Evolutionary conservation across 2,329 filamentous ascomycete species (phyloP).

Genomic region (Xylariaceae sp.): DNA sequence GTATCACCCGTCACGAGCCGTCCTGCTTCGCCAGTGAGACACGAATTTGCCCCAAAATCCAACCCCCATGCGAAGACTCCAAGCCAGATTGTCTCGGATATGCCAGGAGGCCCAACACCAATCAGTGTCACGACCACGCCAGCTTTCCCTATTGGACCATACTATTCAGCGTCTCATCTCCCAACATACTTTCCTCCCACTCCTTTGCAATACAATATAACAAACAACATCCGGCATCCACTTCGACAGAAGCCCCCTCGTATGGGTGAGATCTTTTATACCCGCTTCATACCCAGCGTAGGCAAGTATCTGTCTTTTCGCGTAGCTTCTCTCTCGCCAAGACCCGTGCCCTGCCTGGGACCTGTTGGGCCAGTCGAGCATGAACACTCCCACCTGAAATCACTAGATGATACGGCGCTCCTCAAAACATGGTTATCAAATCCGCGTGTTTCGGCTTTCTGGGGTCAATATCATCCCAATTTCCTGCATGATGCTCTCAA

Average conservation of each 20-base stretch:
- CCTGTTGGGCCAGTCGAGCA: conserved; percentile 42
- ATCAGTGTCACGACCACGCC: conserved; percentile 29
- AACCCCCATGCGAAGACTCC: conserved; percentile 24
- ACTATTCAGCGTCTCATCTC: conserved; percentile 76
- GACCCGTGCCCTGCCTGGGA: conserved; percentile 61
- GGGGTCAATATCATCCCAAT: conserved; percentile 63
- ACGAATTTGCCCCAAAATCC: conserved; percentile 23
- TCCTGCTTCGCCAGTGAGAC: conserved; percentile 45
- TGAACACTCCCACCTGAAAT: conserved; percentile 36
- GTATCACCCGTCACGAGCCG: conserved; percentile 50
- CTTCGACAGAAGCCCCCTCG: conserved; percentile 82
- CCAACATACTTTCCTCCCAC: conserved; percentile 88
- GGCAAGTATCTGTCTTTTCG: conserved; percentile 86
- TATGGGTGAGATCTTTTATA: conserved; percentile 89
- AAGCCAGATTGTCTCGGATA: conserved; percentile 26
- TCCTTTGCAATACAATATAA: conserved; percentile 76
- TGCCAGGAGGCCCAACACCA: conserved; percentile 35
- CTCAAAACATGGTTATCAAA: conserved; percentile 87
- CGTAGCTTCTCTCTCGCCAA: conserved; percentile 66
- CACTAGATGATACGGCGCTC: conserved; percentile 51
- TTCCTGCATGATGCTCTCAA: conserved; percentile 66
- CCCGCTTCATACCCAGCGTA: conserved; percentile 76
- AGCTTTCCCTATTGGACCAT: conserved; percentile 58
- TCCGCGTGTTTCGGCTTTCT: conserved; percentile 77
- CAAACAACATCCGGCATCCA: conserved; percentile 77